Evolutionary conservation across 768 basidiomycete species (phyloP).

Genomic region (Tricholoma sp.): DNA sequence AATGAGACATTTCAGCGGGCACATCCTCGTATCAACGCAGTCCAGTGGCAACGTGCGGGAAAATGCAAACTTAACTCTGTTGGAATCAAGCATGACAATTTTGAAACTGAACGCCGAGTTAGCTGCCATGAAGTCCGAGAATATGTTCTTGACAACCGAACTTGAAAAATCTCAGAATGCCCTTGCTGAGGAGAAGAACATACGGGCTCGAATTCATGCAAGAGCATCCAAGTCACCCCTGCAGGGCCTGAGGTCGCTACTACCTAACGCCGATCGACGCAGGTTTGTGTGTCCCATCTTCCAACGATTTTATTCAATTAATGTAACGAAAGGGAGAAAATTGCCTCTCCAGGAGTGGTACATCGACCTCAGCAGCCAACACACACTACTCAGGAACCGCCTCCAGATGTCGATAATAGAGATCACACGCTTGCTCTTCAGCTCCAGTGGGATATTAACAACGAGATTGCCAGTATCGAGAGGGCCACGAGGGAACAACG

Average conservation of each 20-base stretch:
- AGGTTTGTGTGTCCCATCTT: neutral
- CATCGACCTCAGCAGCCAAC: neutral
- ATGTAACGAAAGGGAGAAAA: neutral
- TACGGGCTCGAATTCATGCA: neutral
- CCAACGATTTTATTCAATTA: neutral
- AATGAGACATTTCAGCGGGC: conserved; percentile 53
- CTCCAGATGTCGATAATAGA: neutral
- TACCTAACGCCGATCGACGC: too few species aligned
- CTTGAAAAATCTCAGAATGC: neutral
- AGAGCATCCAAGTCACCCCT: neutral
- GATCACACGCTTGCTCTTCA: neutral
- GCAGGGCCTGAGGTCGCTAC: neutral
- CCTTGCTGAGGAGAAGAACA: neutral
- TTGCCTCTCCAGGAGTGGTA: neutral
- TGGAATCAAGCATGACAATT: conserved; percentile 47
- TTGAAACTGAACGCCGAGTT: conserved; percentile 39
- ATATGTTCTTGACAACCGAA: conserved; percentile 8
- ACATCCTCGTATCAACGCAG: conserved; percentile 41
- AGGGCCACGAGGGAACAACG: conserved; percentile 32
- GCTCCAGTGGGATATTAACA: neutral
- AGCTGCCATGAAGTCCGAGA: conserved; percentile 29
- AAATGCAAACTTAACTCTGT: conserved; percentile 28
- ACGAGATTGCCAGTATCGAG: neutral
- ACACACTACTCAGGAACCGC: neutral
- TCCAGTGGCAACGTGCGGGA: conserved; percentile 11